Evolutionary conservation across 805 yeast species (phyloP).

Genomic region (Kodamaea restingae): DNA sequence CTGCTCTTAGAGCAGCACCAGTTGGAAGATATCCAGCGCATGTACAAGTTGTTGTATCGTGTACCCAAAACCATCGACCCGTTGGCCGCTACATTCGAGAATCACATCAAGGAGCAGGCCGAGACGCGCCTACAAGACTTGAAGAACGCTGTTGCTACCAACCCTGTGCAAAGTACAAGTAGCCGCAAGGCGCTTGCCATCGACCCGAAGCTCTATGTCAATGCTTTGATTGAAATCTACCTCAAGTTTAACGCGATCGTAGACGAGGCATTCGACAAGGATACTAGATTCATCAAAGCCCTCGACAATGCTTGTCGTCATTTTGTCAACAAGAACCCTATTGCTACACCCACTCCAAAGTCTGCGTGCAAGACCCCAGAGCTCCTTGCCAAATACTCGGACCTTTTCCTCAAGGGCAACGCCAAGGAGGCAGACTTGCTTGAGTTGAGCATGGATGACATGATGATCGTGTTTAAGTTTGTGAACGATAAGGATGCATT

Average conservation of each 20-base stretch:
- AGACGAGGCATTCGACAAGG: constrained; percentile 60
- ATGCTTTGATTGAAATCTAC: constrained; percentile 69
- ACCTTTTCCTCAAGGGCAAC: constrained; percentile 73
- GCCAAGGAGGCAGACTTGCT: constrained; percentile 61
- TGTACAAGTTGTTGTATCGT: constrained; percentile 71
- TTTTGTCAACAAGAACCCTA: constrained; percentile 76
- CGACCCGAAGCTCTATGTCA: constrained; percentile 80
- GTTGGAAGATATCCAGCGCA: constrained; percentile 67
- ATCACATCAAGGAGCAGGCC: constrained; percentile 57
- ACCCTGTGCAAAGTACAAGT: too few relatives aligned
- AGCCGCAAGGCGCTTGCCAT: constrained; percentile 17
- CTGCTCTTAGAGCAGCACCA: constrained; percentile 70
- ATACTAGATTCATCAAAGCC: constrained; percentile 77
- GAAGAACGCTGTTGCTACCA: constrained; percentile 32
- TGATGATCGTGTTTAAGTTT: constrained; percentile 82
- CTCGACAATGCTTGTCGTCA: constrained; percentile 84
- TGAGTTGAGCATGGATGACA: constrained; percentile 77
- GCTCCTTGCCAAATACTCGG: constrained; percentile 83
- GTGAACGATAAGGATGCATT: constrained; percentile 93
- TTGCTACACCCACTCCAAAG: constrained; percentile 65
- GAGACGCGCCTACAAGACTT: constrained; percentile 52
- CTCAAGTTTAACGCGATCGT: constrained; percentile 64
- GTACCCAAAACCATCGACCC: constrained; percentile 79
- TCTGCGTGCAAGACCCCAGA: constrained; percentile 83
- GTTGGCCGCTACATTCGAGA: constrained; percentile 66